Conservation (phyloP, 2,329 filamentous ascomycete genomes). For the Alternaria incomplexa region DNA sequence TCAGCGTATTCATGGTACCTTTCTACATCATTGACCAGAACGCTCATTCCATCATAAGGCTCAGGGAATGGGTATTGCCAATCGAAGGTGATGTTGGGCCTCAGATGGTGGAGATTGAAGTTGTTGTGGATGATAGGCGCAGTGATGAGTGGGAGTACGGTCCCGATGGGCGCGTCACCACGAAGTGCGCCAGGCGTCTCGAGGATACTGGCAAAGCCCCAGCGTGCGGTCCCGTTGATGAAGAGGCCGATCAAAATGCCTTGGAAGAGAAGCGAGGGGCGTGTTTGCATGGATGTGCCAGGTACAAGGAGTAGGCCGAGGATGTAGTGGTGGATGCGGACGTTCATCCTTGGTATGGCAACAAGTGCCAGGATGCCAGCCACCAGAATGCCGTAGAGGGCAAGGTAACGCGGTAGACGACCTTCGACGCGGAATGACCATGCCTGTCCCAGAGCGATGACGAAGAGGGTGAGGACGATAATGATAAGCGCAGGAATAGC, state of each 20-base stretch:
- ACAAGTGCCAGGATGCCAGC: slow-evolving; percentile 77
- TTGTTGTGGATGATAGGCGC: slow-evolving; percentile 53
- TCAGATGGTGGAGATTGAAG: slow-evolving; percentile 49
- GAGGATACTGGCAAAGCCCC: slow-evolving; percentile 90
- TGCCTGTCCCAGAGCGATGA: slow-evolving; percentile 75
- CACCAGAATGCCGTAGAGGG: slow-evolving; percentile 80
- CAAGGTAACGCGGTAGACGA: slow-evolving; percentile 76
- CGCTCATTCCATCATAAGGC: slow-evolving; percentile 74
- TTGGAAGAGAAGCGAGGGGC: slow-evolving; percentile 84
- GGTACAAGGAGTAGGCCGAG: slow-evolving; percentile 84
- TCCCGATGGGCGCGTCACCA: slow-evolving; percentile 60
- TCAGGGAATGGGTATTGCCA: slow-evolving; percentile 57
- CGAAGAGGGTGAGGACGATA: slow-evolving; percentile 73
- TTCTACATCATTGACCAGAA: slow-evolving; percentile 87
- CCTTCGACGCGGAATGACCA: slow-evolving; percentile 88
- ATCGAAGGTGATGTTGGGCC: slow-evolving; percentile 67
- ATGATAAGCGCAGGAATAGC: slow-evolving; percentile 81
- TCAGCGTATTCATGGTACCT: slow-evolving; percentile 73
- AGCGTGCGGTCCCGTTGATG: slow-evolving; percentile 90
- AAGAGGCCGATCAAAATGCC: slow-evolving; percentile 89
- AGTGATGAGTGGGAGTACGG: slow-evolving; percentile 61
- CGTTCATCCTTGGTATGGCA: slow-evolving; percentile 74
- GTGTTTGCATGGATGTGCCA: slow-evolving; percentile 86
- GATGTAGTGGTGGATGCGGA: slow-evolving; percentile 96
- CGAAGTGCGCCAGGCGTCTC: slow-evolving; percentile 78